A percentile compares a stretch with the other conserved stretches of the same genome.
Evolutionary conservation across 495 filamentous ascomycete genomes (phyloP).

Genomic region (Friedmanniomyces simplex): DNA sequence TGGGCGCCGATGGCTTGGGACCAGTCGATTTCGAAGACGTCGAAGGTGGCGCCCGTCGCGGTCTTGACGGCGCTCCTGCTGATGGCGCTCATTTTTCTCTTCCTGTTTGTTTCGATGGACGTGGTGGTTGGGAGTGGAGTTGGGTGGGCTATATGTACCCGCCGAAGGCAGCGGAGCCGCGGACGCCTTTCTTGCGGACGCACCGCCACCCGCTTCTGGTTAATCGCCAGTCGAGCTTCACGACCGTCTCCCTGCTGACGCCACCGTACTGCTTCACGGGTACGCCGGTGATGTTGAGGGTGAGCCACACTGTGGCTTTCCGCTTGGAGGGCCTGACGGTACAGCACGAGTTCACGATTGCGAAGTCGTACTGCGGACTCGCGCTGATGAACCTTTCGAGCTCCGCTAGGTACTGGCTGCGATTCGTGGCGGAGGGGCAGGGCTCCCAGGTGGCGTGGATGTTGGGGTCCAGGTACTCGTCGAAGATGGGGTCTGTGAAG

Average conservation of each 20-base stretch:
- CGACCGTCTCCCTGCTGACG: neutral
- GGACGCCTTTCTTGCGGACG: neutral
- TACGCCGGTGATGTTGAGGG: neutral
- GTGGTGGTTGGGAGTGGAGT: no score
- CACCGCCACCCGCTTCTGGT: neutral
- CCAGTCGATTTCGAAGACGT: no score
- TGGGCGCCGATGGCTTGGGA: no score
- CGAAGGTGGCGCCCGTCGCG: no score
- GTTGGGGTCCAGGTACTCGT: neutral
- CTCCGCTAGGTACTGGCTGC: neutral
- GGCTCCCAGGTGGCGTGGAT: neutral
- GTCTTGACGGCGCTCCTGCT: no score
- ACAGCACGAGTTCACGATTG: neutral
- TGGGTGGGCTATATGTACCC: no score
- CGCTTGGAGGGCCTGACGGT: neutral
- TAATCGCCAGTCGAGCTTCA: neutral
- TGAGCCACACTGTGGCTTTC: neutral
- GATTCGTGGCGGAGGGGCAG: neutral
- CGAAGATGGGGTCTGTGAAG: neutral
- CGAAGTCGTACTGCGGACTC: neutral
- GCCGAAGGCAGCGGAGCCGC: neutral
- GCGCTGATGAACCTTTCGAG: neutral
- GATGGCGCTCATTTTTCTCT: no score
- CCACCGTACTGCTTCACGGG: neutral
- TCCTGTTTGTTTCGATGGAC: no score